Base-by-base conservation (phyloP, 129 eudicot species). In the Scalesia atractyloides region DNA sequence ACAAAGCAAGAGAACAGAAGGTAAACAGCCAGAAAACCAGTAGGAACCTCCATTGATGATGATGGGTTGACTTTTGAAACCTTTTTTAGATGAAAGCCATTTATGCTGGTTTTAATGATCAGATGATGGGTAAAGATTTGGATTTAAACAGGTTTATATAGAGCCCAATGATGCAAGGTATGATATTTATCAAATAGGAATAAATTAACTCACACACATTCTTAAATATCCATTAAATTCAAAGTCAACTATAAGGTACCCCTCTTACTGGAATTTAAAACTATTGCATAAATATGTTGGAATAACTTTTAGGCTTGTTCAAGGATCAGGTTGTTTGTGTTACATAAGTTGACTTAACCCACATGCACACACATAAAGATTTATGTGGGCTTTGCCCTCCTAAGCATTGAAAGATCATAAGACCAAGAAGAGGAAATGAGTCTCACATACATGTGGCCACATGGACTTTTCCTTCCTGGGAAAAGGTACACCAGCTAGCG, bases 1-100 rank as follows among this genome's bases (percentile, higher is more conserved):
- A 73, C 76, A 36, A 83, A 73, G 68, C 70, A 78, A 11, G 81
- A 83, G 18, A 83, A 30, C 53, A 80, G 52, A 73, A 84, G 63
- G 36, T 70, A 64, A 62, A 80, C 68, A 9, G 78, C 64, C 30
- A 85, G 26, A 49, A 81, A 56, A 44, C 50, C 54, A 14, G 75
- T 26, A 74, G 76, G 66, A 74, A 68, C 51, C 54, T 79, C 90
- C 95, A 88, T 88, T 34, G 77, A 76, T 19, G 62, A 56, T 52
- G 59, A 74, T 37, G 67, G 56, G 34, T 19, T 66, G 78, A 59
- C 49, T 78, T 73, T 64, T 37, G n/a, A 69, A 59, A 22, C 17
- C 44, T 39, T 41, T 12, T 41, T 41, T 8, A 9, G 10, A 41
- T 41, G 46, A 72, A 69, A 69, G 61, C 33, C 5, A 62, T 56